Evolutionary conservation across 306 rosid genomes (phyloP).

Genomic region (Prosopis cineraria): DNA sequence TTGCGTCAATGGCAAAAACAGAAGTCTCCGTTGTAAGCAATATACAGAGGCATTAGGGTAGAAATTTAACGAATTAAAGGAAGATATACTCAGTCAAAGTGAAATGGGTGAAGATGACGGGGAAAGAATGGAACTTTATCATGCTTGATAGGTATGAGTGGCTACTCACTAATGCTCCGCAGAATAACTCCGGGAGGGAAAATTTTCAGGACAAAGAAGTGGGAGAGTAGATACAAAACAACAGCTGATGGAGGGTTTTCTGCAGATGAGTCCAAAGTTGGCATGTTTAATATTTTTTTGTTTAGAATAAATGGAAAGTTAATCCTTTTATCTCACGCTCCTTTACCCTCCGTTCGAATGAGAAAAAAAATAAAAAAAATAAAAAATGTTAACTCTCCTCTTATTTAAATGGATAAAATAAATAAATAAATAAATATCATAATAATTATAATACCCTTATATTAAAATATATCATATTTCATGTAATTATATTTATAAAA

Average conservation of each 20-base stretch:
- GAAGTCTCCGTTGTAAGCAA: not conserved
- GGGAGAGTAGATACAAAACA: not conserved
- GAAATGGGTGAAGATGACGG: not conserved
- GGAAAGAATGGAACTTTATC: not conserved
- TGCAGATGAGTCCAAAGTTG: constrained; percentile 5
- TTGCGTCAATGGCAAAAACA: not conserved
- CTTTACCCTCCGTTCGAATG: too few species aligned
- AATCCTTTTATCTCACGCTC: too few species aligned
- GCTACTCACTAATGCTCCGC: not conserved
- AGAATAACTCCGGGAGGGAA: not conserved
- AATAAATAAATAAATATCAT: too few species aligned
- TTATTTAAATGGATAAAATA: too few species aligned
- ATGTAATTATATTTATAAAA: too few species aligned
- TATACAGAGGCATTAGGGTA: not conserved
- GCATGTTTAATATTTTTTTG: not conserved
- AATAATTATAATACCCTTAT: too few species aligned
- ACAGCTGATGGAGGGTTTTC: not conserved
- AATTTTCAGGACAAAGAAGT: not conserved
- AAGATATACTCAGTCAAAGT: not conserved
- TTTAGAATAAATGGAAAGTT: too few species aligned
- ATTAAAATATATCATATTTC: too few species aligned
- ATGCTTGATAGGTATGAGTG: not conserved
- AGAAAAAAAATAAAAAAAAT: too few species aligned
- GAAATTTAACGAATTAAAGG: not conserved
- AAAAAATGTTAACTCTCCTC: too few species aligned